Conservation (phyloP, 768 basidiomycete species). For the Collybiopsis confluens region DNA sequence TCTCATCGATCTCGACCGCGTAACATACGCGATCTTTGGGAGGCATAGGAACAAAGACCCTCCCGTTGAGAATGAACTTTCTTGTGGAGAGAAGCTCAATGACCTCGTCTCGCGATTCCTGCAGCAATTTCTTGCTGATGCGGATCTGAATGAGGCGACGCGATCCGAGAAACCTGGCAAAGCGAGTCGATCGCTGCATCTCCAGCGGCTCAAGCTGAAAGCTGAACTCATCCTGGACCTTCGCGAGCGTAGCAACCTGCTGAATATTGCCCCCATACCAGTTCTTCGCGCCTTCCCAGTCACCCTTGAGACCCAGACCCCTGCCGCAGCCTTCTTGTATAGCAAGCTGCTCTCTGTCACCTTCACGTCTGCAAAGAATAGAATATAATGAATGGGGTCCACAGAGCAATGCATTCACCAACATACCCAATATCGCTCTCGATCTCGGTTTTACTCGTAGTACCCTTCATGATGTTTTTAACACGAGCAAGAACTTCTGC, state of each 20-base stretch:
- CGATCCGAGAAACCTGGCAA: constrained; percentile 63
- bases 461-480: constrained; percentile 24
- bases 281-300: constrained; percentile 39
- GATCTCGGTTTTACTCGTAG: constrained; percentile 1
- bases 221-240: constrained; percentile 8
- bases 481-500: constrained; percentile 28
- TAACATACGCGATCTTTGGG: constrained; percentile 62
- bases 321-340: constrained; percentile 49
- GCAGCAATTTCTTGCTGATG: constrained; percentile 36
- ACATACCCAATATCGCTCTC: constrained; percentile 34
- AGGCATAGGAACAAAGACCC: constrained; percentile 58
- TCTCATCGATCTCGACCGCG: constrained; percentile 52
- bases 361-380: constrained; percentile 34
- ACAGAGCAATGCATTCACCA: not conserved
- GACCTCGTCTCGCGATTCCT: constrained; percentile 26
- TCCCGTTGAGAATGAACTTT: constrained; percentile 61
- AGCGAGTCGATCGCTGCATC: constrained; percentile 56
- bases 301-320: constrained; percentile 59
- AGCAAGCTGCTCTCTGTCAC: constrained; percentile 65
- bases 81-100: constrained; percentile 29
- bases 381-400: not conserved
- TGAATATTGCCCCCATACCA: constrained; percentile 75
- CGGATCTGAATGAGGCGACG: constrained; percentile 57
- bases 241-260: constrained; percentile 42
- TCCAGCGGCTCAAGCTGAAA: constrained; percentile 55